phyloP scores from a whole-genome alignment of 108 stramenopile species.

The Aurantiochytrium sp. region DNA sequence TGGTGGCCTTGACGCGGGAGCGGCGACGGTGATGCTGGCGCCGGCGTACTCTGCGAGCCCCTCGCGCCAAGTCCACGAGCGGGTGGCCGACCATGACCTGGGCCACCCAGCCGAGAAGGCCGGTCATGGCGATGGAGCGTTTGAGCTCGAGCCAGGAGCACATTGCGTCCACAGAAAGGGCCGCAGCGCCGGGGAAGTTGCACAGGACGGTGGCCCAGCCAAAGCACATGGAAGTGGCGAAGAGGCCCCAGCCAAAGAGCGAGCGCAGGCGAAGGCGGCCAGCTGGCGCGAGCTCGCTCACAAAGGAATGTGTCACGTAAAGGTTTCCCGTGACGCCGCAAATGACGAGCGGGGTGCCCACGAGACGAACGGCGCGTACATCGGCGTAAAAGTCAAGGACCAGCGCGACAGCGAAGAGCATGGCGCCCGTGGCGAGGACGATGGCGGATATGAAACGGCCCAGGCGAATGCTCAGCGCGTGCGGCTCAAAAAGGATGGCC shows the following conservation, averaged over 20 bases:
- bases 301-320: not conserved
- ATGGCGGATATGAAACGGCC: not conserved
- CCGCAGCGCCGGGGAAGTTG: not conserved
- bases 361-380: not conserved
- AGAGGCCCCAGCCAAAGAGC: not conserved
- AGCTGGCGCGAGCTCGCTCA: not conserved
- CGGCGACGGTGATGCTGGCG: no score
- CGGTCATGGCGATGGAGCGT: not conserved
- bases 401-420: not conserved
- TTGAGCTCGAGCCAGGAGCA: not conserved
- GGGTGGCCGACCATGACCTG: not conserved
- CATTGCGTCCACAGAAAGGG: not conserved
- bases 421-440: not conserved
- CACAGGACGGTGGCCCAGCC: conserved; percentile 8
- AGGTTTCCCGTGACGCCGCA: not conserved
- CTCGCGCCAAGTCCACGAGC: not conserved
- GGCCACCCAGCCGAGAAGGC: conserved; percentile 4
- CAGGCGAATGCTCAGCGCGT: not conserved
- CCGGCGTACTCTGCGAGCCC: not conserved
- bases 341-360: not conserved
- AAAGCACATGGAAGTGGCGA: not conserved
- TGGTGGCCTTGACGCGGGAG: no score
- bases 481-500: not conserved
- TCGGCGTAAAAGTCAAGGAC: not conserved
- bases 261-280: not conserved